Evolutionary conservation across 805 yeast genomes (phyloP), one percentile per base, ranked within the genome.

Genomic region (Saccharomyces mikatae): DNA sequence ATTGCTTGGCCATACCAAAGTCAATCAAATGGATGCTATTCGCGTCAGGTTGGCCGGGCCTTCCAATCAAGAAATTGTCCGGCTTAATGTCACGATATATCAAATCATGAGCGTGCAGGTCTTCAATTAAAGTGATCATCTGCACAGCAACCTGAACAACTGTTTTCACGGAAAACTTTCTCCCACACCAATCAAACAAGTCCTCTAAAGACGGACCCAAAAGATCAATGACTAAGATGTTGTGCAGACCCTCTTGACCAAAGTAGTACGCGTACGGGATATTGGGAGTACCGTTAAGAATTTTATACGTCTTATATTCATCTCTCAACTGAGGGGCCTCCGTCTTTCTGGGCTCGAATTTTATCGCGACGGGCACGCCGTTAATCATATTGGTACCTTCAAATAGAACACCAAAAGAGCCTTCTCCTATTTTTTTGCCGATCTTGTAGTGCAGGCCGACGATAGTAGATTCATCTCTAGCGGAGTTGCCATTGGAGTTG

Each of bases 1-100:
- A 94, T 67, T 89, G 95, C 72, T 94, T 94, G 30, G 98, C 98
- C 98, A 94, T 94, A 59, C 99, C 99, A 69, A 94, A 94, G 73
- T 94, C 99, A 53, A 94, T 96, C 59, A 94, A 78, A 72, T 89
- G 90, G 51, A 94, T 87, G 55, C 80, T 79, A 68, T 91, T 90
- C 55, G 91, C 96, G 63, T 88, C 87, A 14, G 88, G 82, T 46
- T 89, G 79, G 47, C 85, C 87, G 14, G 94, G 95, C 66, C 90
- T 82, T 21, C 98, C 98, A 64, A 94, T 89, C 60, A 94, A 78
- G 64, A 94, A 94, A 74, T 94, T 94, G 70, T 94, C 99, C 0
- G 99, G 99, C 71, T 94, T 94, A 71, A 94, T 94, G 72, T 94
- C 99, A 66, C 99, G 81, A 73, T 91, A 94, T 60, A 94, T 94